Evolutionary conservation across 345 rosid species (phyloP), one percentile per base, ranked within the genome.

Genomic region (Bruguiera parviflora): DNA sequence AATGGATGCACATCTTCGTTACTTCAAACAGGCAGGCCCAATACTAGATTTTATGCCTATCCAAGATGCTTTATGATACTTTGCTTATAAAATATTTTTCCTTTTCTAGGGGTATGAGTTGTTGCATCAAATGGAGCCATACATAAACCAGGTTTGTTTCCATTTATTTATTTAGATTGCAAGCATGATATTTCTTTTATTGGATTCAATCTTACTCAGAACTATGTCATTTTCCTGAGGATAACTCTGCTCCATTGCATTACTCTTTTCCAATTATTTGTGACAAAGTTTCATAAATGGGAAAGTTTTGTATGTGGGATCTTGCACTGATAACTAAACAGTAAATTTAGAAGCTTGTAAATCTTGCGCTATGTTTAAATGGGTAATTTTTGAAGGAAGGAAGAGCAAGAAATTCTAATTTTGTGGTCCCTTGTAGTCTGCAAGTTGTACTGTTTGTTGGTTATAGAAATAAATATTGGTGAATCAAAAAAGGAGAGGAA

Each of bases 1-100:
- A 0, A 95, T 95, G 99, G 99, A 95, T 84, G 99, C 99, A 5
- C 99, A 92, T 83, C 98, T 95, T 78, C 91, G 96, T 61, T 92
- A 95, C 84, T 95, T 92, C 75, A 95, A 92, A 81, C 98, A 95
- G 81, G 99, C 87, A 75, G 25, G 58, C 71, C 46, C 69, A 47
- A 52, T 58, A 24, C 19, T n/a, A 24, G 24, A 35, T 59, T 47
- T 57, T 70, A 63, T 57, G 61, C 65, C 70, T 75, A 76, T 61
- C 59, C 53, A 53, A 29, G 25, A 5, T 62, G 62, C 77, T 68
- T 73, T 57, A 24, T 59, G 13, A 53, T 31, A 37, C 7, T 56
- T 21, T 55, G 55, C 73, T 64, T 61, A 79, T 52, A 56, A 25
- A 9, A 49, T 29, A 60, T 49, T 8, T 65, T 75, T 64, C 18